Evolutionary conservation across 2,329 filamentous ascomycete species (phyloP).

Genomic region (Aspergillus sp.): DNA sequence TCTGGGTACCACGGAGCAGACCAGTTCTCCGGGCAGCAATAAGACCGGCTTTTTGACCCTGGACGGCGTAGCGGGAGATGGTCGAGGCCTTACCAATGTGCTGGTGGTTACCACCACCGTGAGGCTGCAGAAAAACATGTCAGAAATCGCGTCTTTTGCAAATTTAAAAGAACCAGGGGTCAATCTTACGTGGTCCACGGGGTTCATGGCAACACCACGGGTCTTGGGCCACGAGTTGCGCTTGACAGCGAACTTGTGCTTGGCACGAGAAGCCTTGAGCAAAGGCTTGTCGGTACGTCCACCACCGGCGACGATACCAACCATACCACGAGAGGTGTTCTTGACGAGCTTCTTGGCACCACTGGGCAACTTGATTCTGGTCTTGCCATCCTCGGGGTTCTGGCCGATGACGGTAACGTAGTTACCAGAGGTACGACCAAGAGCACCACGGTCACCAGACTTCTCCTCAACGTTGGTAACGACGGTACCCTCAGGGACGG

Average conservation of each 20-base stretch:
- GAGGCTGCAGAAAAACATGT: slow-evolving; percentile 49
- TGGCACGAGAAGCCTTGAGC: slow-evolving; percentile 98
- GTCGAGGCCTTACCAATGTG: slow-evolving; percentile 99
- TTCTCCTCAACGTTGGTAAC: slow-evolving; percentile 99
- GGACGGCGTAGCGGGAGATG: slow-evolving; percentile 94
- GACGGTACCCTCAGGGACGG: slow-evolving; percentile 98
- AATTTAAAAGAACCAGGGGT: not conserved
- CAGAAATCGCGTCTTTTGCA: slow-evolving; percentile 9
- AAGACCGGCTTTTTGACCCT: slow-evolving; percentile 99
- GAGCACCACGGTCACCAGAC: slow-evolving; percentile 89
- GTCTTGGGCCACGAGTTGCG: slow-evolving; percentile 99
- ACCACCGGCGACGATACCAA: slow-evolving; percentile 98
- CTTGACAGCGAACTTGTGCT: slow-evolving; percentile 99
- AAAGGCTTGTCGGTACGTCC: slow-evolving; percentile 99
- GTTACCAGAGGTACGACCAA: slow-evolving; percentile 97
- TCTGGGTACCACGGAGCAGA: slow-evolving; percentile 99
- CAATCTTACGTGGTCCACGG: slow-evolving; percentile 79
- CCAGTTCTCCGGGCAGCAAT: slow-evolving; percentile 99
- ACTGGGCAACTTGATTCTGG: slow-evolving; percentile 97
- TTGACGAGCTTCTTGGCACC: slow-evolving; percentile 99
- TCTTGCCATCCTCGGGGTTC: slow-evolving; percentile 99
- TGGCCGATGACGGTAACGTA: slow-evolving; percentile 97
- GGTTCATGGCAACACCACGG: slow-evolving; percentile 99
- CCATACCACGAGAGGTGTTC: slow-evolving; percentile 92
- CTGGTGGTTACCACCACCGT: slow-evolving; percentile 99